Base-by-base conservation (phyloP, 2,329 filamentous ascomycete species). In the Diaporthe vexans region DNA sequence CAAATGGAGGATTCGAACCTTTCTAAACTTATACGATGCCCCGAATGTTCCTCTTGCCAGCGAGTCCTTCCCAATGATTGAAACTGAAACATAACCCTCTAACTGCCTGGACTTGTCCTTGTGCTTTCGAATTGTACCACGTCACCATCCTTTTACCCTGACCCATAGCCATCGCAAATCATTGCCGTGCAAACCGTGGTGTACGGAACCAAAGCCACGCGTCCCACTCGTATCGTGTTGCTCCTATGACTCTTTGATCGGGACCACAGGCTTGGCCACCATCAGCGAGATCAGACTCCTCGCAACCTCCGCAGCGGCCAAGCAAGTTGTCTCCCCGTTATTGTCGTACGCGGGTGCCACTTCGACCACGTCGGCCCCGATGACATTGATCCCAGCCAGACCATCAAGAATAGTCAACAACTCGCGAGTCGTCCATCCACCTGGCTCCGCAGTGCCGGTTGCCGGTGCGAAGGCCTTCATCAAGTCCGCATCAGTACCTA, bases 281-380 rank as follows among this genome's bases (percentile, higher is more conserved):
- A 73, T 73, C 19, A 73, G 33, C 1, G 52, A 52, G 11, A 73
- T 70, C n/a, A 73, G 40, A 8, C 72, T 73, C 15, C 72, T 67
- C 9, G 61, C 72, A 8, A 73, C 72, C 46, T 75, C 73, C 8
- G 73, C 73, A 52, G 73, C 73, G 9, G 73, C 73, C 54, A 75
- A 17, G 33, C 70, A 75, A 8, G 94, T 97, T 35, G 89, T 91
- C 83, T 96, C 94, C 2, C 90, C 93, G 19, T 84, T 85, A 24
- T 92, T 92, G 84, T 96, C 94, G 81, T 95, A 96, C 4, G 90
- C 91, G 0, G 94, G 94, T 1, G 92, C 89, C 5, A 96, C 93
- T 84, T 96, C 94, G 6, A 96, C 94, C 61, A 96, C 89, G 83
- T 96, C 94, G 0, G 92, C 94, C 1, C 93, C 94, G 0, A 95